phyloP scores from a whole-genome alignment of 2,329 filamentous ascomycete genomes.

The Coleophoma crateriformis region DNA sequence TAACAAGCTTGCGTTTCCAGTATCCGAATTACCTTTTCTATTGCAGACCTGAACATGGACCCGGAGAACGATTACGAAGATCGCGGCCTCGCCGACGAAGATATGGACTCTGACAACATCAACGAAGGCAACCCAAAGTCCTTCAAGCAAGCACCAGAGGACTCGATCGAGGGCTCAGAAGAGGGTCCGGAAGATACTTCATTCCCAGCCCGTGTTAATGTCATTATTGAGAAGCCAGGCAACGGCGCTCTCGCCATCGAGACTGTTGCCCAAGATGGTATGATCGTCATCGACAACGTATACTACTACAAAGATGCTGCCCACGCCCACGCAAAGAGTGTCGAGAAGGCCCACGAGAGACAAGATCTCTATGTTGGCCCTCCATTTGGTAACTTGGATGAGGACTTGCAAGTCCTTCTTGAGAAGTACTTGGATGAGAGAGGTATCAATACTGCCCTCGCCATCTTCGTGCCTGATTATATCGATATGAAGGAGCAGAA shows the following conservation, averaged over 20 bases:
- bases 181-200: slow-evolving; percentile 39
- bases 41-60: slow-evolving; percentile 71
- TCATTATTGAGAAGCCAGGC: slow-evolving; percentile 82
- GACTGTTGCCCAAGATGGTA: slow-evolving; percentile 77
- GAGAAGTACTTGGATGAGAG: slow-evolving; percentile 94
- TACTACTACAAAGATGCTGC: slow-evolving; percentile 78
- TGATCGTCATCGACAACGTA: slow-evolving; percentile 84
- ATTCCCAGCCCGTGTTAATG: slow-evolving; percentile 77
- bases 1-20: slow-evolving; percentile 31
- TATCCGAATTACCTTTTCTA: slow-evolving; percentile 78
- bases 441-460: slow-evolving; percentile 80
- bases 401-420: slow-evolving; percentile 87
- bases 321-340: slow-evolving; percentile 68
- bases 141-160: slow-evolving; percentile 49
- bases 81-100: slow-evolving; percentile 47
- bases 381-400: slow-evolving; percentile 88
- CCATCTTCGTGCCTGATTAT: slow-evolving; percentile 90
- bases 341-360: slow-evolving; percentile 72
- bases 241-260: slow-evolving; percentile 85
- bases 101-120: slow-evolving; percentile 33
- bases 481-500: slow-evolving; percentile 98
- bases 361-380: slow-evolving; percentile 83
- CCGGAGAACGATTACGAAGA: slow-evolving; percentile 54
- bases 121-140: slow-evolving; percentile 50
- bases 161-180: slow-evolving; percentile 42